Evolutionary conservation across 805 yeast genomes (phyloP), one percentile per base, ranked within the genome.

Genomic region (Candida sithepensis): DNA sequence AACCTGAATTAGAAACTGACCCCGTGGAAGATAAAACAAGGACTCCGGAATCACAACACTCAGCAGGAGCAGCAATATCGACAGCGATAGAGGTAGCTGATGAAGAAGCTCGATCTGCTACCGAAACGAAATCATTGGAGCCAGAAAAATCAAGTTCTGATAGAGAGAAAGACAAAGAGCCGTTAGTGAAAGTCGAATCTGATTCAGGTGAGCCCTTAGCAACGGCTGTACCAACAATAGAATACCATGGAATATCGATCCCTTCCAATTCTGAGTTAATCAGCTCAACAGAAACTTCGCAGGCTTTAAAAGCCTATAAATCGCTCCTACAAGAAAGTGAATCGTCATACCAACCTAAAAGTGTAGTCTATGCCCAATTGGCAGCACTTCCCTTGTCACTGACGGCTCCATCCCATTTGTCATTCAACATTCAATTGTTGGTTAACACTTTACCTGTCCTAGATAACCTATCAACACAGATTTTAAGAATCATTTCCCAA

Each of bases 381-480:
- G 78, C 84, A 0, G 82, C 85, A 1, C 65, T 83, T 34, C 87
- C 88, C 2, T 63, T 83, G 44, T 74, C 81, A 3, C 60, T 82
- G 4, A 72, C 78, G 2, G 82, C 86, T 1, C 80, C 84, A 10
- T 77, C 72, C 38, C 68, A 74, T 52, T 64, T 80, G 22, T 81
- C 85, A 1, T 75, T 81, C 20, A 75, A 87, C 56, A 75, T 82
- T 18, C 89, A 85, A 59, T 69, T 85, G 37, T 69, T 83, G 24
- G 70, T 85, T 46, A 82, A 84, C 55, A 77, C 90, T 0, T 66
- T 90, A 38, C 91, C 95, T 0, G 77, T 88, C 1, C 67, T 91
- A 50, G 96, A 90, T 60, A 88, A 88, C 55, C 72, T 91, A 45
- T 81, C 96, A 0, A 79, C 90, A 1, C 97, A 91, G 61, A 71